These are phyloP conservation scores for Fusarium sp. DNA, from an alignment of 2,329 filamentous ascomycete species.

Conservation along the genomic window DNA sequence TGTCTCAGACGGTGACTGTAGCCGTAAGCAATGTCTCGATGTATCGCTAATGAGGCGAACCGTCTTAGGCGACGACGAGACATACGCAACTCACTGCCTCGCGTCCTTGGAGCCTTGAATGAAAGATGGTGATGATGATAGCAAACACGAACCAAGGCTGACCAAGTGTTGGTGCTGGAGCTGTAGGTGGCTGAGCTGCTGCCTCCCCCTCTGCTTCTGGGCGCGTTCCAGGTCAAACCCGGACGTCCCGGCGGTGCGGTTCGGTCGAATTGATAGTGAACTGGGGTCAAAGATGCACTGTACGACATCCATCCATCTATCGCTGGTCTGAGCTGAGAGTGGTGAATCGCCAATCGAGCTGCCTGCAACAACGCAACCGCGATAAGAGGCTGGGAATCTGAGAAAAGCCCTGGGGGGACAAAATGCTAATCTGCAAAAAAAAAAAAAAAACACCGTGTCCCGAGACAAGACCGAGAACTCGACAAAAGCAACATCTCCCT, in stretches of 20 bases:
- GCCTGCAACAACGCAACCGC: background rate
- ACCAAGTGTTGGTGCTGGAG: conserved; percentile 14
- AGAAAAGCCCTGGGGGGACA: background rate
- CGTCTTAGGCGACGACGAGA: conserved; percentile 9
- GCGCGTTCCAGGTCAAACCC: conserved; percentile 9
- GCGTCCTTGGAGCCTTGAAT: background rate
- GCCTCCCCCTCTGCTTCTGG: background rate
- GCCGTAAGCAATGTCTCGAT: conserved; percentile 1
- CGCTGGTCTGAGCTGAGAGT: background rate
- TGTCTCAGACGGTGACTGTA: background rate
- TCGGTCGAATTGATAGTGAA: conserved; percentile 7
- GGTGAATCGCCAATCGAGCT: background rate
- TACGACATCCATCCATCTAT: background rate
- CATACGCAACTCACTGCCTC: conserved; percentile 19
- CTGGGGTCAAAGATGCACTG: background rate
- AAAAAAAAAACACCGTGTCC: background rate
- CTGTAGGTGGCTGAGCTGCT: conserved; percentile 2
- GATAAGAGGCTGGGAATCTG: background rate
- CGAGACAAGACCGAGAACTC: conserved; percentile 21
- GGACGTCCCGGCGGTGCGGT: conserved; percentile 15
- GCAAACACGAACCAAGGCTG: conserved; percentile 14
- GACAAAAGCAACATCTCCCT: background rate
- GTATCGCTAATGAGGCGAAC: background rate
- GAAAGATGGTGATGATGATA: background rate
- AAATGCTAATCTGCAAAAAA: background rate